Evolutionary conservation across 805 yeast genomes (phyloP), one percentile per base, ranked within the genome.

Genomic region (Sugiyamaella floridensis): DNA sequence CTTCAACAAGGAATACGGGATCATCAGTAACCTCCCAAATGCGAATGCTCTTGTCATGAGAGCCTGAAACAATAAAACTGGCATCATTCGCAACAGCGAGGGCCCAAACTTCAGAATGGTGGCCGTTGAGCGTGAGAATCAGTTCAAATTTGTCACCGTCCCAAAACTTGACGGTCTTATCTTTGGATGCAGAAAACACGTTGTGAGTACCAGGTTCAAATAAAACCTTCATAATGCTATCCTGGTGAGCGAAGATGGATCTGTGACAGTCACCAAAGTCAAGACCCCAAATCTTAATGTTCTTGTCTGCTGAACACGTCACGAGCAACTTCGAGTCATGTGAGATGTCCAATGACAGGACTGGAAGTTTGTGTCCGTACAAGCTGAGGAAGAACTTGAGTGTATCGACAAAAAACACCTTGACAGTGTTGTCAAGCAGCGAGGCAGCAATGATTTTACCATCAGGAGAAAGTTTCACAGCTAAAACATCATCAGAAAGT

Each of bases 181-280:
- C 99, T 65, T 93, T 93, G 34, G 92, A 84, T 53, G 88, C 82
- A 52, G 95, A 84, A 71, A 93, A 86, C 69, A 93, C 90, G 67
- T 90, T 81, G 66, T 92, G 96, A 12, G 86, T 76, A n/a, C 81
- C 83, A 1, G 95, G 92, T 49, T 89, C 76, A 63, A 93, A 93
- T 55, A 74, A 78, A 29, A 92, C 96, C 58, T 78, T 77, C 96
- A 92, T 88, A 54, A 93, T 87, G 2, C 96, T 85, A 67, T 93
- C 99, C 64, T 89, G 96, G 67, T 93, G 99, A 1, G 95, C 99
- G 68, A 93, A 93, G 26, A 93, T 81, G 1, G 98, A 92, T 67
- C 85, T 86, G 69, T 93, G 99, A 75, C 99, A 93, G 70, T 93
- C 99, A 70, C 99, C 99, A 70, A 93, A 93, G 68, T 93, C 99